Conservation (phyloP, 225 moss, liverwort and hornwort genomes). For the Marchantia paleacea region DNA sequence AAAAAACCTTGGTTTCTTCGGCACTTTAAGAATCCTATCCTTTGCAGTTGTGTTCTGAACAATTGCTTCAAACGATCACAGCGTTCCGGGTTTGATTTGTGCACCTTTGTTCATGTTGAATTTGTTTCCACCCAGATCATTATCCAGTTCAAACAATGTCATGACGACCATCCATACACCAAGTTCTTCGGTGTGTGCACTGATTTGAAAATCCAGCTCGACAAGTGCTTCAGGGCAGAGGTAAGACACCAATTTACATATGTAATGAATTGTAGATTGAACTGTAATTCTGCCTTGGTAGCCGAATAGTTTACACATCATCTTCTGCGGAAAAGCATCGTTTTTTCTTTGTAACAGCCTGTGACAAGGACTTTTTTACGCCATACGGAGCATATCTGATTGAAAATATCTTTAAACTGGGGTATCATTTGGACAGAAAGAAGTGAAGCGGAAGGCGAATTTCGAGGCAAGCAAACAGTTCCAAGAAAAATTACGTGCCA, state of each 20-base stretch:
- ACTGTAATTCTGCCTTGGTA: too few relatives aligned
- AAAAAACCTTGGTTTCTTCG: too few relatives aligned
- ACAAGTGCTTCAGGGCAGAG: slow-evolving; percentile 87
- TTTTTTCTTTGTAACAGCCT: too few relatives aligned
- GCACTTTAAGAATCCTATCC: too few relatives aligned
- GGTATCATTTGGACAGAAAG: slow-evolving; percentile 54
- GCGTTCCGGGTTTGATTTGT: too few relatives aligned
- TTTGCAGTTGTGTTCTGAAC: neutral
- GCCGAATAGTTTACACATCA: too few relatives aligned
- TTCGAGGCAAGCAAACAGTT: slow-evolving; percentile 83
- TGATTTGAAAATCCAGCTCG: slow-evolving; percentile 75
- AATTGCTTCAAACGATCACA: too few relatives aligned
- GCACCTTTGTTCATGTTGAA: neutral
- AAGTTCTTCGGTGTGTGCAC: slow-evolving; percentile 95
- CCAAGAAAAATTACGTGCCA: slow-evolving; percentile 75
- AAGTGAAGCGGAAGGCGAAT: slow-evolving; percentile 80
- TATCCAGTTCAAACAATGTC: slow-evolving; percentile 85
- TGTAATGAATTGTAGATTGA: too few relatives aligned
- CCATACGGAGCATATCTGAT: too few relatives aligned
- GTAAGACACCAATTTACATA: slow-evolving; percentile 36
- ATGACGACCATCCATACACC: slow-evolving; percentile 78
- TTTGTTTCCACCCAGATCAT: slow-evolving; percentile 51
- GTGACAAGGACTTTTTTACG: too few relatives aligned
- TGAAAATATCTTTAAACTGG: neutral
- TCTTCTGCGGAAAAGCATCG: too few relatives aligned